A percentile compares a stretch with the other conserved stretches of the same genome.
Evolutionary conservation across 768 basidiomycete species (phyloP).

Genomic region (Antrodiella citrinella): DNA sequence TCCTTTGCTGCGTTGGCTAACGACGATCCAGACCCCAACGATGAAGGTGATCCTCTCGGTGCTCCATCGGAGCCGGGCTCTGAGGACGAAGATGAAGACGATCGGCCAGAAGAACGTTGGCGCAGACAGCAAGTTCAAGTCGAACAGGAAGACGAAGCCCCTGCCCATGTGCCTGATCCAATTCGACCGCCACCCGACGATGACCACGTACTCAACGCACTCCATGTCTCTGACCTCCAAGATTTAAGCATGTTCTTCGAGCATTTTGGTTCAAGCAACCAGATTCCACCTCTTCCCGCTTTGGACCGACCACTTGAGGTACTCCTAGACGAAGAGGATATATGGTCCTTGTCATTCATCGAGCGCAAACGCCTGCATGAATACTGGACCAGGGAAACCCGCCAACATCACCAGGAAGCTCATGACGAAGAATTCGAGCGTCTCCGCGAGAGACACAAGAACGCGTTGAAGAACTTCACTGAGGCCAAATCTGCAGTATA

Average conservation of each 20-base stretch:
- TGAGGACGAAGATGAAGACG: constrained; percentile 1
- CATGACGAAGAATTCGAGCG: constrained; percentile 35
- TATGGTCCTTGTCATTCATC: constrained; percentile 46
- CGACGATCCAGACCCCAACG: neutral
- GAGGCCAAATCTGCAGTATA: constrained; percentile 49
- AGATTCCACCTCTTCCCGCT: constrained; percentile 31
- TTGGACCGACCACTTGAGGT: constrained; percentile 27
- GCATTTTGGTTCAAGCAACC: constrained; percentile 25
- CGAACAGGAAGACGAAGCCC: neutral
- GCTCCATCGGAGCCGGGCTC: neutral
- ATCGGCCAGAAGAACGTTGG: constrained; percentile 26
- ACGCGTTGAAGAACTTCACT: constrained; percentile 28
- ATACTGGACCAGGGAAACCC: constrained; percentile 40
- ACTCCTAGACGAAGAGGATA: constrained; percentile 27
- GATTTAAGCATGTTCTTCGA: constrained; percentile 21
- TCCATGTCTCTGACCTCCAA: constrained; percentile 5
- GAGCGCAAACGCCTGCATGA: constrained; percentile 40
- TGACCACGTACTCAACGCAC: neutral
- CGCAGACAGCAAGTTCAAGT: constrained; percentile 12
- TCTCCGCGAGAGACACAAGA: constrained; percentile 31
- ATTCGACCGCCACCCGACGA: neutral
- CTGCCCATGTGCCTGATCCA: neutral
- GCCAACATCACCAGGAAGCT: constrained; percentile 21
- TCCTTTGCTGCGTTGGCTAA: neutral
- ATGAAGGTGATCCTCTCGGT: neutral